A percentile compares a stretch with the other conserved stretches of the same genome.
Conservation (phyloP, 1,139 yeast species). For the Nakaseomyces glabratus region DNA sequence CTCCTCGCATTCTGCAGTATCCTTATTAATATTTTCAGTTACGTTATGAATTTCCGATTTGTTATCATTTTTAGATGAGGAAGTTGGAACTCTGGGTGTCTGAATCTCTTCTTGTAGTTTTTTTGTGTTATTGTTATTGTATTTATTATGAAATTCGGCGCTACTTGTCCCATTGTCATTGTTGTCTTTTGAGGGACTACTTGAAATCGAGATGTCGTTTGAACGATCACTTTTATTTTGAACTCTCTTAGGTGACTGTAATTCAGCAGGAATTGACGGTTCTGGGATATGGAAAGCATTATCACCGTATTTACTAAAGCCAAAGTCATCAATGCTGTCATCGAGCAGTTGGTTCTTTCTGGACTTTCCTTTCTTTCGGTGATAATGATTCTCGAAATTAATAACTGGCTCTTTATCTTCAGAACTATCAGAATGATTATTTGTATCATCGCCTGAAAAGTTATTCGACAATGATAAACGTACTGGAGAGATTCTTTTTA, state of each 20-base stretch:
- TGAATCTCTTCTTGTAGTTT: neutral
- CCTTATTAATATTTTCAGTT: neutral
- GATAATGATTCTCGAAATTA: slow-evolving; percentile 19
- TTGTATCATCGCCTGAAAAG: slow-evolving; percentile 8
- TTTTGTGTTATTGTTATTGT: neutral
- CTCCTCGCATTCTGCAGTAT: neutral
- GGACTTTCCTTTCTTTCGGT: slow-evolving; percentile 14
- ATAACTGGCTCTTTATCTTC: slow-evolving; percentile 16
- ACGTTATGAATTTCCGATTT: neutral
- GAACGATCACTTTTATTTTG: neutral
- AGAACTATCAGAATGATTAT: slow-evolving; percentile 2
- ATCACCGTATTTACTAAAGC: slow-evolving; percentile 27
- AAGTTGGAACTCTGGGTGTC: neutral
- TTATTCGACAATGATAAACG: slow-evolving; percentile 6
- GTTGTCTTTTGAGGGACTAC: neutral
- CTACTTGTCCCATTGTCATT: neutral
- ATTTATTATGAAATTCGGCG: neutral
- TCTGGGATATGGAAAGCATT: slow-evolving; percentile 24
- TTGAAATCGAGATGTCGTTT: slow-evolving; percentile 1
- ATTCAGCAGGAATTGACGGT: slow-evolving; percentile 5
- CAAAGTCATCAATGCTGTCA: slow-evolving; percentile 28
- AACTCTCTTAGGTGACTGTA: slow-evolving; percentile 2
- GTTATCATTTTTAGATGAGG: neutral
- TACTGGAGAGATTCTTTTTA: slow-evolving; percentile 14
- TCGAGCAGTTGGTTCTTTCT: slow-evolving; percentile 24